Evolutionary conservation across 139 green algal genomes (phyloP).

Genomic region (Haematococcus sp.): DNA sequence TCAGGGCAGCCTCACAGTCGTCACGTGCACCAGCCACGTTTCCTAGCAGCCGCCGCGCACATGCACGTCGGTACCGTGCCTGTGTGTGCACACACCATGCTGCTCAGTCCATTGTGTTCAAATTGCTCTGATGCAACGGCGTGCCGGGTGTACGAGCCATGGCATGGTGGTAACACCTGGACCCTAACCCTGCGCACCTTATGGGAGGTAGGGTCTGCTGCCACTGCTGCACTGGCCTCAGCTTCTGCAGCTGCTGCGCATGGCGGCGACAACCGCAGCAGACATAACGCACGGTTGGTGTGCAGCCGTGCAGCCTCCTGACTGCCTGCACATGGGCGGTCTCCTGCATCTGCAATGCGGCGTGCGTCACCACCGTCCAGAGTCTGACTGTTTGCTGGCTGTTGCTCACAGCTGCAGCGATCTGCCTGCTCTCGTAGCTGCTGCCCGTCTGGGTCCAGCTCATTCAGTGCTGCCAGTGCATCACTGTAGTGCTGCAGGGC

Average conservation of each 20-base stretch:
- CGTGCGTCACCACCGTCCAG: too few species aligned
- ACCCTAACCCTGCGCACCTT: background rate
- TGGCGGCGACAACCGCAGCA: conserved; percentile 3
- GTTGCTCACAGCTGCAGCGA: background rate
- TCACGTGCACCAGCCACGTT: conserved; percentile 2
- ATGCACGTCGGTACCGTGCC: conserved; percentile 25
- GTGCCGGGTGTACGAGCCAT: background rate
- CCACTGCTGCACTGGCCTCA: conserved; percentile 4
- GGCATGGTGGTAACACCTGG: background rate
- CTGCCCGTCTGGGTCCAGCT: background rate
- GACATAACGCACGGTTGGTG: conserved; percentile 14
- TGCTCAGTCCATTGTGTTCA: background rate
- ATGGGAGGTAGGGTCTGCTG: conserved; percentile 9
- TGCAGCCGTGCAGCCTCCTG: background rate
- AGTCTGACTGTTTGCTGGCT: background rate
- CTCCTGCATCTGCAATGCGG: conserved; percentile 3
- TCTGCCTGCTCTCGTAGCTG: too few species aligned
- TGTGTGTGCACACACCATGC: background rate
- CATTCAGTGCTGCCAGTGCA: background rate
- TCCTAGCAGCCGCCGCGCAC: conserved; percentile 4
- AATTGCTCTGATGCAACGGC: background rate
- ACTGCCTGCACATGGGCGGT: background rate
- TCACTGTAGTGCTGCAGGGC: conserved; percentile 16
- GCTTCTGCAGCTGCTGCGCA: conserved; percentile 3
- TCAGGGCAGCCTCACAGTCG: conserved; percentile 1